These are phyloP conservation scores for Neoboletus subvelutipes DNA, from an alignment of 768 basidiomycete species.

Conservation along the genomic window DNA sequence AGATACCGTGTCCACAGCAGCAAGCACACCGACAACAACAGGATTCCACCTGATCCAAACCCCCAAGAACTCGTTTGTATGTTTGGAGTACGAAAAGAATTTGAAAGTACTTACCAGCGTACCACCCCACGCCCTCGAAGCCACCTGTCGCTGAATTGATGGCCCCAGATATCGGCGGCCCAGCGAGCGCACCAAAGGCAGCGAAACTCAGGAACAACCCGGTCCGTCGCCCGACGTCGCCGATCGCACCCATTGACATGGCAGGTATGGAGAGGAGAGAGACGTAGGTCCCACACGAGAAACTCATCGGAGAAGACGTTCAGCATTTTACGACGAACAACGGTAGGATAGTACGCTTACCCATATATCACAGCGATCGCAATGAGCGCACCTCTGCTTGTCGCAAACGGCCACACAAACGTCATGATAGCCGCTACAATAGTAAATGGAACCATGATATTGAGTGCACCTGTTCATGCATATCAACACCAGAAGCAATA, in stretches of 20 bases:
- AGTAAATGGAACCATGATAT: conserved; percentile 66
- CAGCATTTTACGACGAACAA: background rate
- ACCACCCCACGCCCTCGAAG: conserved; percentile 39
- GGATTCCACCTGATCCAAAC: conserved; percentile 31
- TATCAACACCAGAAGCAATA: background rate
- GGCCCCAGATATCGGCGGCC: conserved; percentile 74
- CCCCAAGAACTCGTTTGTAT: background rate
- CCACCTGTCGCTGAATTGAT: conserved; percentile 53
- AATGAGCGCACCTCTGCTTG: conserved; percentile 43
- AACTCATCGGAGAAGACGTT: conserved; percentile 33
- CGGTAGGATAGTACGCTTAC: conserved; percentile 33
- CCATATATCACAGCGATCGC: conserved; percentile 63
- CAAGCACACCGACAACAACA: conserved; percentile 43
- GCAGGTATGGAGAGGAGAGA: conserved; percentile 56
- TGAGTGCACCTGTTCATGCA: conserved; percentile 52
- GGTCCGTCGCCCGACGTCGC: conserved; percentile 61
- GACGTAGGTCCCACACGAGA: conserved; percentile 62
- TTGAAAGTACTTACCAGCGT: conserved; percentile 35
- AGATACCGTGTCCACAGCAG: conserved; percentile 42
- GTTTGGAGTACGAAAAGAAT: background rate
- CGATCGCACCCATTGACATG: conserved; percentile 56
- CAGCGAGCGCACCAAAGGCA: conserved; percentile 61
- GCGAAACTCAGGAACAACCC: conserved; percentile 65
- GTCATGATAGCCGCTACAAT: conserved; percentile 56
- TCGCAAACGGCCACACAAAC: conserved; percentile 69